Base-by-base conservation (phyloP, 345 rosid genomes). In the Alliaria petiolata region DNA sequence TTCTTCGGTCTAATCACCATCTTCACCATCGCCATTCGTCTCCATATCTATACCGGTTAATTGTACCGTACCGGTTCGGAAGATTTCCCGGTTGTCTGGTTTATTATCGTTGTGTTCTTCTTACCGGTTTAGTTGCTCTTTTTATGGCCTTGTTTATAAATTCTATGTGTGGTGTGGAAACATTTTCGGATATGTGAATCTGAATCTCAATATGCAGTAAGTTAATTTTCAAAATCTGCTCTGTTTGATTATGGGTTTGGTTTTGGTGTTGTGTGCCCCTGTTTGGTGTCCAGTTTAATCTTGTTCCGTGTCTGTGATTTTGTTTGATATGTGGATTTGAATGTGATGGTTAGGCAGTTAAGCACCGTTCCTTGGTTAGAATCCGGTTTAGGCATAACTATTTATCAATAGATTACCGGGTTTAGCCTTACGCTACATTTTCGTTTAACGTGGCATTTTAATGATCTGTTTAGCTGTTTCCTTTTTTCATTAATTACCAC, bases 1-100 rank as follows among this genome's bases (percentile, higher is more conserved):
- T 93, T 81, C 83, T 89, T 93, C 59, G 96, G 84, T 61, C 88
- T 93, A 31, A 70, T 86, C 79, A 90, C 98, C 56, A 84, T 90
- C 84, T 85, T 93, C 80, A 82, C 85, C 81, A 47, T 88, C 60
- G 85, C 85, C 38, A 72, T 89, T 17, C 89, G 90, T 50, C 81
- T 93, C 49, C 95, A 91, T 72, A 87, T 89, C 79, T 40, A 87
- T 78, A 84, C 87, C 20, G 84, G 88, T 31, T 93, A 77, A 79
- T 22, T 51, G 12, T 4, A 44, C 36, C 34, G 15, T 33, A 42
- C 62, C 62, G 61, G 59, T 6, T 62, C 45, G 14, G 38, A 35
- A n/a, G 8, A 17, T 1, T 45, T 15, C 10, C 20, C 22, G 8
- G 63, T 57, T 58, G 4, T 50, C 42, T 46, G 54, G 35, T 64